Evolutionary conservation across 176 grass and related monocot genomes (phyloP), one percentile per base, ranked within the genome.

Genomic region (Oryza officinalis): DNA sequence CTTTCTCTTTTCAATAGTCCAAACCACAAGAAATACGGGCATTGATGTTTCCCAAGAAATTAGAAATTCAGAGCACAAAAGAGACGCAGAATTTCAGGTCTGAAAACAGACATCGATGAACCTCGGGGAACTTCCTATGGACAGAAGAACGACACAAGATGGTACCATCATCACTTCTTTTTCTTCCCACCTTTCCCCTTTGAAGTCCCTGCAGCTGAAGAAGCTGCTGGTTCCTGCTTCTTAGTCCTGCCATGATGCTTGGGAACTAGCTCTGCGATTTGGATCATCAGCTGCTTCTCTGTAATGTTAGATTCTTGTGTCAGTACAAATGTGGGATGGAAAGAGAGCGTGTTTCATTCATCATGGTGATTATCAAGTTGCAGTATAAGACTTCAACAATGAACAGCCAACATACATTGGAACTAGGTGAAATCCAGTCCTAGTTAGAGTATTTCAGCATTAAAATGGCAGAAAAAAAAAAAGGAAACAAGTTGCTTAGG

Each of bases 211-310:
- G 79, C 22, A 38, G 43, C n/a, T 61, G 90, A 84, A 66, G 87
- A 27, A 5, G 63, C 5, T 13, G 59, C 85, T 13, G 81, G 31
- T 59, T 98, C 96, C 87, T 91, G 92, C 78, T 98, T 98, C 83
- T 95, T 93, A 9, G 80, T 92, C 85, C 92, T 98, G 69, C 92
- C 96, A 71, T 90, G 93, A 79, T 98, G 93, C 85, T 95, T 95
- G 40, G 96, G 96, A 74, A 98, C 89, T 67, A 98, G 76, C 85
- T 90, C 96, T 66, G 93, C 93, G 67, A 98, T 67, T 86, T 88
- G 87, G 77, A 95, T 73, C 96, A 95, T 89, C 68, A 98, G 81
- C 63, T 92, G 87, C 72, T 98, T 98, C 83, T 92, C 96, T 95
- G 89, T 65, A 84, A 80, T 72, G 38, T 54, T 54, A 54, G 18